Conservation (phyloP, 1,139 yeast genomes). For the Sugiyamaella grinbergsii region DNA sequence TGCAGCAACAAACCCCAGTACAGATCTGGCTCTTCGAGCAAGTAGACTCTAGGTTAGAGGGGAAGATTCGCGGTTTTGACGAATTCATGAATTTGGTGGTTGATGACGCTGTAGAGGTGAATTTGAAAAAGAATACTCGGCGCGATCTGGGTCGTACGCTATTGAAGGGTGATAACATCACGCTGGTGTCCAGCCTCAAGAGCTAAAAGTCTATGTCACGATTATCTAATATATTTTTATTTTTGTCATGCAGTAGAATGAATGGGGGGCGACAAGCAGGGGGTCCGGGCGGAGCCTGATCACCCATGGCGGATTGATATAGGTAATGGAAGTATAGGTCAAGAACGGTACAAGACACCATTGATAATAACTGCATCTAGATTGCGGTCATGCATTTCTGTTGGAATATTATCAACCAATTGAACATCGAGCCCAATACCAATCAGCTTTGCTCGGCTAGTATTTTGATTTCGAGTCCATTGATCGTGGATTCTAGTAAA, state of each 20-base stretch:
- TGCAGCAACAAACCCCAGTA: conserved; percentile 79
- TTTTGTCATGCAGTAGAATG: neutral
- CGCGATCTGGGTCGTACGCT: conserved; percentile 55
- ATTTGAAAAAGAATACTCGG: conserved; percentile 48
- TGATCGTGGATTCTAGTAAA: conserved; percentile 57
- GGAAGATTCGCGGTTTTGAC: conserved; percentile 87
- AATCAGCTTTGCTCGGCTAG: conserved; percentile 42
- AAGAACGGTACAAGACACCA: conserved; percentile 13
- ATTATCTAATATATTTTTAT: conserved; percentile 10
- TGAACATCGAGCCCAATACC: conserved; percentile 78
- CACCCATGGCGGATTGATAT: too few relatives aligned
- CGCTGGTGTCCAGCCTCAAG: conserved; percentile 67
- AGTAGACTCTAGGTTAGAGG: conserved; percentile 73
- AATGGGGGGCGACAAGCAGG: neutral
- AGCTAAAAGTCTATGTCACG: conserved; percentile 22
- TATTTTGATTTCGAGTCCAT: conserved; percentile 33
- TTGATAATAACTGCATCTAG: conserved; percentile 62
- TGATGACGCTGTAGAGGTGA: conserved; percentile 79
- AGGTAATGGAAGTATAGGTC: neutral
- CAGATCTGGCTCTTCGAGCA: conserved; percentile 91
- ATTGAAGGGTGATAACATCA: conserved; percentile 91
- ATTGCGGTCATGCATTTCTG: conserved; percentile 68
- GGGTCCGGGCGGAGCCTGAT: conserved; percentile 7
- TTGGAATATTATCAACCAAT: conserved; percentile 58
- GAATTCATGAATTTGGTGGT: conserved; percentile 97